phyloP scores from a whole-genome alignment of 257 asterid genomes.

The Prunella vulgaris region DNA sequence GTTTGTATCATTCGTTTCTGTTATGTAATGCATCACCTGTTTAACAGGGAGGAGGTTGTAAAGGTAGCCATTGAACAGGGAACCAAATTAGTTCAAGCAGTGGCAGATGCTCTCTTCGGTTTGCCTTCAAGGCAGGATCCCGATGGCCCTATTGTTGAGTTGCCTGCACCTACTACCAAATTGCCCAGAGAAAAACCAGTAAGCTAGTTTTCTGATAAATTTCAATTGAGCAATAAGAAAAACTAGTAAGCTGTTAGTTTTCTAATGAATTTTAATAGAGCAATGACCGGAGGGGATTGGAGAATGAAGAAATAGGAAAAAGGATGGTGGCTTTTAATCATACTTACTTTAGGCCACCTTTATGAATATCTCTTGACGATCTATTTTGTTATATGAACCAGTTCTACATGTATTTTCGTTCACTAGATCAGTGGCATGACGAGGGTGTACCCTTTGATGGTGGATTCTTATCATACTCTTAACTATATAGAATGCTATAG shows the following conservation, averaged over 20 bases:
- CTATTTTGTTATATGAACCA: too few species aligned
- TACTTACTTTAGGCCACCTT: too few species aligned
- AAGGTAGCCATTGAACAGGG: conserved; percentile 62
- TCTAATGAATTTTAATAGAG: not conserved
- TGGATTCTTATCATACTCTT: not conserved
- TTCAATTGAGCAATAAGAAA: too few species aligned
- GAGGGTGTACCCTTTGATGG: not conserved
- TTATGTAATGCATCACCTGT: not conserved
- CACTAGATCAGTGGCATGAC: not conserved
- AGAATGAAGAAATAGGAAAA: not conserved
- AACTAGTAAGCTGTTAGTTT: conserved; percentile 58
- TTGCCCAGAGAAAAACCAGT: conserved; percentile 91
- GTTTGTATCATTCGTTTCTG: too few species aligned
- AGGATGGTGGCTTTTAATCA: not conserved
- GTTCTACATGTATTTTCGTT: too few species aligned
- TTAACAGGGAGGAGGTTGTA: conserved; percentile 70
- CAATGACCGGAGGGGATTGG: not conserved
- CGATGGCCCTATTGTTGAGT: conserved; percentile 69
- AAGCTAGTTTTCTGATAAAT: conserved; percentile 26
- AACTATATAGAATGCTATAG: too few species aligned
- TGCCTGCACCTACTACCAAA: conserved; percentile 75
- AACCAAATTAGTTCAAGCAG: conserved; percentile 74
- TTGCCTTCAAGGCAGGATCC: conserved; percentile 67
- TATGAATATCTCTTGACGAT: not conserved
- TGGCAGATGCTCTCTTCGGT: conserved; percentile 74